Conservation (phyloP, 768 basidiomycete genomes). For the Sistotremastrum niveocremeum region DNA sequence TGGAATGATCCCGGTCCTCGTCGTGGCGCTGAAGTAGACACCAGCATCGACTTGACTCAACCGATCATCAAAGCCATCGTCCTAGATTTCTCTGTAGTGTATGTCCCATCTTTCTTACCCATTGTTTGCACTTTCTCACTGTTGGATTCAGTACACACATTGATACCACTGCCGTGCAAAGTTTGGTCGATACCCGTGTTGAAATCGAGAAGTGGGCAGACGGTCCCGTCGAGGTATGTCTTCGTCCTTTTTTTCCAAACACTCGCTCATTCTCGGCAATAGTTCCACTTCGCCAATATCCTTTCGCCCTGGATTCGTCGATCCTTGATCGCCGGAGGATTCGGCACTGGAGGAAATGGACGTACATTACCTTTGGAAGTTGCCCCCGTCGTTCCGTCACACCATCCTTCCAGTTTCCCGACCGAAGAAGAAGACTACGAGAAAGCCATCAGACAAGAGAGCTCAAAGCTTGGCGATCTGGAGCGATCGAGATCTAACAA, state of each 20-base stretch:
- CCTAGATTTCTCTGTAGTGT: constrained; percentile 81
- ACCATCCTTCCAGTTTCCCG: constrained; percentile 16
- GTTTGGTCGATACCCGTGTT: constrained; percentile 75
- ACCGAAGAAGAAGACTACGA: constrained; percentile 5
- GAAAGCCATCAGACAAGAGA: background rate
- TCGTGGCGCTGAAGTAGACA: constrained; percentile 34
- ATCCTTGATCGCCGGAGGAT: constrained; percentile 79
- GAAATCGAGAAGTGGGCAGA: constrained; percentile 86
- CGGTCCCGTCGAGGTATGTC: constrained; percentile 50
- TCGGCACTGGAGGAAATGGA: constrained; percentile 53
- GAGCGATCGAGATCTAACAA: constrained; percentile 5
- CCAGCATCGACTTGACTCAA: constrained; percentile 34
- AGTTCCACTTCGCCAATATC: constrained; percentile 92
- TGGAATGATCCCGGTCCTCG: constrained; percentile 90
- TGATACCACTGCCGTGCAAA: constrained; percentile 85
- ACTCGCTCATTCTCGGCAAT: constrained; percentile 11
- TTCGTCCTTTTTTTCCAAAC: background rate
- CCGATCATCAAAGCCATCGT: constrained; percentile 77
- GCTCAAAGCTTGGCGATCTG: background rate
- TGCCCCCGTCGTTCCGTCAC: constrained; percentile 63
- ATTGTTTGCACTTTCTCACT: background rate
- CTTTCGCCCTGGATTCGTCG: constrained; percentile 91
- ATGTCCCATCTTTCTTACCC: constrained; percentile 14
- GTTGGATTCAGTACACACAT: constrained; percentile 50
- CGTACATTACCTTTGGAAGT: constrained; percentile 42